These are phyloP conservation scores for Amphibolis antarctica DNA, from an alignment of 106 monocot genomes.

Conservation along the genomic window DNA sequence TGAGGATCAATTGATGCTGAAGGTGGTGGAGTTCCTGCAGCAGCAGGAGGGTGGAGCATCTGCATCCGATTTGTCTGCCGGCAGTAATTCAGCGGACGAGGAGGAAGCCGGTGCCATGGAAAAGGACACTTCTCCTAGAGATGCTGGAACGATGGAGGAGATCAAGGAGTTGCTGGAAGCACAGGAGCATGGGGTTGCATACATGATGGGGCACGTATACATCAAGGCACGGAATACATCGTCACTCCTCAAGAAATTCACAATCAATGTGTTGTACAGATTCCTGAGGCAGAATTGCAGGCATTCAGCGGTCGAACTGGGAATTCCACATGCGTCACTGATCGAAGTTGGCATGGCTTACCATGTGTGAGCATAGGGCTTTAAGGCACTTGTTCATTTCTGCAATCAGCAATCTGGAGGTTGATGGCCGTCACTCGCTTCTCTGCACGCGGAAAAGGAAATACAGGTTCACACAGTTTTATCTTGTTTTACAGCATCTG, in stretches of 20 bases:
- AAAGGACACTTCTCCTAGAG: conserved; percentile 22
- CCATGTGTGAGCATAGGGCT: conserved; percentile 32
- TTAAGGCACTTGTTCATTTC: no score
- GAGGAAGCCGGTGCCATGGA: background rate
- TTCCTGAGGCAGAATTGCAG: conserved; percentile 59
- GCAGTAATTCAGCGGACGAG: conserved; percentile 10
- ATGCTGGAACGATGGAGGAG: conserved; percentile 20
- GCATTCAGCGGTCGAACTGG: conserved; percentile 24
- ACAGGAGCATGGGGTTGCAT: conserved; percentile 53
- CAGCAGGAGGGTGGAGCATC: conserved; percentile 4
- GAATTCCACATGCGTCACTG: conserved; percentile 42
- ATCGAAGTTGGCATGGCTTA: conserved; percentile 75
- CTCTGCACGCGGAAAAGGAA: no score
- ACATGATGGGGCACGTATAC: conserved; percentile 61
- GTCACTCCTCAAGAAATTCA: no score
- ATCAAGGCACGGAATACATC: conserved; percentile 40
- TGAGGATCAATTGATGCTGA: conserved; percentile 50
- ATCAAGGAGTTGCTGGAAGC: conserved; percentile 46
- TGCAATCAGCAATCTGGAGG: no score
- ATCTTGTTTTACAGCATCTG: no score
- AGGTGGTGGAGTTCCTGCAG: conserved; percentile 52
- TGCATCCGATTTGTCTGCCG: conserved; percentile 3
- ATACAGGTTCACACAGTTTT: no score
- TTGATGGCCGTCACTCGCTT: no score
- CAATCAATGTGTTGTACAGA: conserved; percentile 40